Conservation (phyloP, 2,329 filamentous ascomycete species). For the Bipolaris sorokiniana region DNA sequence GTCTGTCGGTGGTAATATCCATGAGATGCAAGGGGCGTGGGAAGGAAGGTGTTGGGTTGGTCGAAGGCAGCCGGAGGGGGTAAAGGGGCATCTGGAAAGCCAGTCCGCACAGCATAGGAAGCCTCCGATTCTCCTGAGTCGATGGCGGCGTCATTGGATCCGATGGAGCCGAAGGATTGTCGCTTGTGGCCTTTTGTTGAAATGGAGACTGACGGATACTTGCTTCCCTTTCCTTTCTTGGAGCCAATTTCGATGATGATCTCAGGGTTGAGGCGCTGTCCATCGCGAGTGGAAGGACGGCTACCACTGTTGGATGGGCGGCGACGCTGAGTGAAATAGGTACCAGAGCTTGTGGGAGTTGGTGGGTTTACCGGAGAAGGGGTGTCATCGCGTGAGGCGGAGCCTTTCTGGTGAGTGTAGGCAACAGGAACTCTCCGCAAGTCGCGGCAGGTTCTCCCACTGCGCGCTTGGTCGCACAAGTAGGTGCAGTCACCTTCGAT, state of each 20-base stretch:
- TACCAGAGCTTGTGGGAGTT: constrained; percentile 34
- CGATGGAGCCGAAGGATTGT: constrained; percentile 32
- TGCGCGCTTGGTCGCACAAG: constrained; percentile 34
- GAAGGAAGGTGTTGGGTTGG: constrained; percentile 27
- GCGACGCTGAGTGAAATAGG: constrained; percentile 33
- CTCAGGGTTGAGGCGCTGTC: constrained; percentile 31
- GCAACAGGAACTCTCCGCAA: constrained; percentile 31
- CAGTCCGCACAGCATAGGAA: constrained; percentile 41
- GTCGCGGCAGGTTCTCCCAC: constrained; percentile 33
- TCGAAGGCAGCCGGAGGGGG: constrained; percentile 23
- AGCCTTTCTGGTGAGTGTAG: constrained; percentile 27
- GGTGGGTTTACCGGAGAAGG: constrained; percentile 43
- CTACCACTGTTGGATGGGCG: constrained; percentile 31
- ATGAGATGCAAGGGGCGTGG: constrained; percentile 27
- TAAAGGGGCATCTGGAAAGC: constrained; percentile 38
- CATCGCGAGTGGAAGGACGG: constrained; percentile 38
- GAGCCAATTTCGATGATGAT: constrained; percentile 38
- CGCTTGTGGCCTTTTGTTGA: constrained; percentile 33
- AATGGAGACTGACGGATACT: constrained; percentile 28
- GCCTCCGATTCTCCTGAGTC: constrained; percentile 42
- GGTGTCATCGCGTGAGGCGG: constrained; percentile 30
- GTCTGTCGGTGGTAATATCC: constrained; percentile 34
- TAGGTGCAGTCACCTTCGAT: constrained; percentile 36
- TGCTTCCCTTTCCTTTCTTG: constrained; percentile 36
- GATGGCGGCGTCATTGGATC: constrained; percentile 32